Evolutionary conservation across 768 basidiomycete species (phyloP), one percentile per base, ranked within the genome.

Genomic region (Lentinula aciculospora): DNA sequence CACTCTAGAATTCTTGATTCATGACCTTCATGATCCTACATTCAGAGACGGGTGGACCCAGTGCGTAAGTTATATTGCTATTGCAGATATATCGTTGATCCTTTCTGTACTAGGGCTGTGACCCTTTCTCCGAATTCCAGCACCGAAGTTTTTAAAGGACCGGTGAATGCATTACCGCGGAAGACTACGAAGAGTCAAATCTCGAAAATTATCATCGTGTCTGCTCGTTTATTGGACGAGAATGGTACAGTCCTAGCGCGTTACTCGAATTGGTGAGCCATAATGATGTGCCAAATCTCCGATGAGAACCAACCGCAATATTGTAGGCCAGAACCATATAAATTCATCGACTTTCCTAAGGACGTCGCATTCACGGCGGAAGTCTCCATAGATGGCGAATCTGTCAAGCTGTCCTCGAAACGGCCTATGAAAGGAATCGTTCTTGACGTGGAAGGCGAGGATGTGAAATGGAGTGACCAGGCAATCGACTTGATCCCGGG

Each of bases 311-410:
- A 47, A 47, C 21, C 49, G 57, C 31, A 40, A 59, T 53, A 45
- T 63, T 50, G 36, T 65, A 95, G 94, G 94, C 94, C 94, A 12
- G 92, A 95, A 69, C 94, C 94, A 17, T 97, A 88, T 79, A 97
- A 97, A 71, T 95, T 84, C 72, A 85, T 97, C 69, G 73, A 81
- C 55, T 95, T 94, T 78, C 92, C 93, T 32, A 70, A 76, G 56
- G 80, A 82, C 53, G 68, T 89, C 51, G 84, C 81, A 12, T 77
- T 97, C 55, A 71, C 76, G 56, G 77, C 85, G 61, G 70, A 65
- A 9, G 74, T 81, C 6, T 70, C 68, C 32, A 56, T 67, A 12
- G 83, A 88, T 60, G 84, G 85, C 17, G 83, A 85, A 67, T 78
- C 77, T 37, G 75, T 91, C 49, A 71, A 68, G 53, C 73, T 91